Evolutionary conservation across 768 basidiomycete species (phyloP).

Genomic region (Myochromella boudieri): DNA sequence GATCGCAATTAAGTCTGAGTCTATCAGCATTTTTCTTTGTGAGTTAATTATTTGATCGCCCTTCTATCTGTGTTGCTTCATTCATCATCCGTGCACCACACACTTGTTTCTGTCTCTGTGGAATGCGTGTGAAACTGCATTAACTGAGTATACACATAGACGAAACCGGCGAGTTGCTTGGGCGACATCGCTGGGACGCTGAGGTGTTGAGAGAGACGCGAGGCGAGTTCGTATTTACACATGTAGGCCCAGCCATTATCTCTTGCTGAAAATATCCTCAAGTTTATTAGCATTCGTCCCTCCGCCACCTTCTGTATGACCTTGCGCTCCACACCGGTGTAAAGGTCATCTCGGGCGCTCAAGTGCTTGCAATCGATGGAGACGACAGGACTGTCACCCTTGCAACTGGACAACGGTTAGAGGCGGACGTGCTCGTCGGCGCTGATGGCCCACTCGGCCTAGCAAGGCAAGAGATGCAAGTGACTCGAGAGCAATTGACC

Average conservation of each 20-base stretch:
- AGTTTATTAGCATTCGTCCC: slow-evolving; percentile 44
- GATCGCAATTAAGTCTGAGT: slow-evolving; percentile 17
- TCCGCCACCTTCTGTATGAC: slow-evolving; percentile 47
- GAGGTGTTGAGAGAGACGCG: slow-evolving; percentile 46
- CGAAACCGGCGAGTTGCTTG: slow-evolving; percentile 47
- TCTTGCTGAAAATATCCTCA: background rate
- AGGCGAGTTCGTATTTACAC: slow-evolving; percentile 33
- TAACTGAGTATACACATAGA: too few species aligned
- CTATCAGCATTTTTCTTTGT: slow-evolving; percentile 17
- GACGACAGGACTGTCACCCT: slow-evolving; percentile 30
- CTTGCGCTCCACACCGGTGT: slow-evolving; percentile 45
- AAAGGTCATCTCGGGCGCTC: slow-evolving; percentile 31
- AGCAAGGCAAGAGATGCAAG: slow-evolving; percentile 32
- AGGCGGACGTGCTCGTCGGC: slow-evolving; percentile 54
- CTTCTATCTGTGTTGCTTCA: background rate
- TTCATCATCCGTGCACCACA: background rate
- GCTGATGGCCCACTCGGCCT: slow-evolving; percentile 52
- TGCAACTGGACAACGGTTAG: slow-evolving; percentile 39
- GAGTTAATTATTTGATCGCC: background rate
- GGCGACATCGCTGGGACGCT: slow-evolving; percentile 48
- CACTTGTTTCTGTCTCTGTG: too few species aligned
- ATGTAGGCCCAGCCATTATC: slow-evolving; percentile 23
- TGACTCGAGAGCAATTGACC: slow-evolving; percentile 28
- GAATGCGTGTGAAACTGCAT: too few species aligned
- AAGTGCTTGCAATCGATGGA: slow-evolving; percentile 29